These are phyloP conservation scores for Pythium coloratum DNA, from an alignment of 352 stramenopile genomes.

Conservation along the genomic window DNA sequence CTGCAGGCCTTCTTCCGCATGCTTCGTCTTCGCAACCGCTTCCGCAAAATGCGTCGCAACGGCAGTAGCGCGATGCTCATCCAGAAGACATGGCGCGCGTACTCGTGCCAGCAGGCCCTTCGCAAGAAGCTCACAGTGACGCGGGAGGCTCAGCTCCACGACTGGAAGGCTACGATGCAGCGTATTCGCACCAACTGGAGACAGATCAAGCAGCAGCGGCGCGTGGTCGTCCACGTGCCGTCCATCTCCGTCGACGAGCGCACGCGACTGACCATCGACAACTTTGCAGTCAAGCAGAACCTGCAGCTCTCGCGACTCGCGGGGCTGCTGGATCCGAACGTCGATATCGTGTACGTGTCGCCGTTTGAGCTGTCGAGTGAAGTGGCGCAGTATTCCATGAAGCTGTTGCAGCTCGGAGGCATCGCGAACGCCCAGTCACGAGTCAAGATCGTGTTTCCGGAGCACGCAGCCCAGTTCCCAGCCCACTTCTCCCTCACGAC, in stretches of 20 bases:
- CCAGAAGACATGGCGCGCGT: slow-evolving; percentile 62
- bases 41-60: slow-evolving; percentile 41
- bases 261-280: slow-evolving; percentile 57
- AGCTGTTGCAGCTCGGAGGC: slow-evolving; percentile 81
- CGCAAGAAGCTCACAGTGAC: slow-evolving; percentile 38
- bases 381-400: slow-evolving; percentile 80
- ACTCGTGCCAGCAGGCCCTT: slow-evolving; percentile 40
- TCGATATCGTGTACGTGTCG: slow-evolving; percentile 89
- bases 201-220: slow-evolving; percentile 44
- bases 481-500: slow-evolving; percentile 80
- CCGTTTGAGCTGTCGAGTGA: slow-evolving; percentile 79
- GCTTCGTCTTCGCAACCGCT: slow-evolving; percentile 45
- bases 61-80: slow-evolving; percentile 52
- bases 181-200: slow-evolving; percentile 52
- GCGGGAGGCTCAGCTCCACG: slow-evolving; percentile 36
- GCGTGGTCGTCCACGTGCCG: slow-evolving; percentile 80
- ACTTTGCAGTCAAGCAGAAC: slow-evolving; percentile 79
- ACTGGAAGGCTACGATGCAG: slow-evolving; percentile 53
- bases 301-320: slow-evolving; percentile 80
- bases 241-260: slow-evolving; percentile 78
- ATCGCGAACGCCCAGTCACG: slow-evolving; percentile 54
- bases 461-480: slow-evolving; percentile 81
- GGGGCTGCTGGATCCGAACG: slow-evolving; percentile 61
- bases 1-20: slow-evolving; percentile 79
- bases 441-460: slow-evolving; percentile 82